Evolutionary conservation across 495 filamentous ascomycete genomes (phyloP), one percentile per base, ranked within the genome.

Genomic region (Aspergillus hancockii): DNA sequence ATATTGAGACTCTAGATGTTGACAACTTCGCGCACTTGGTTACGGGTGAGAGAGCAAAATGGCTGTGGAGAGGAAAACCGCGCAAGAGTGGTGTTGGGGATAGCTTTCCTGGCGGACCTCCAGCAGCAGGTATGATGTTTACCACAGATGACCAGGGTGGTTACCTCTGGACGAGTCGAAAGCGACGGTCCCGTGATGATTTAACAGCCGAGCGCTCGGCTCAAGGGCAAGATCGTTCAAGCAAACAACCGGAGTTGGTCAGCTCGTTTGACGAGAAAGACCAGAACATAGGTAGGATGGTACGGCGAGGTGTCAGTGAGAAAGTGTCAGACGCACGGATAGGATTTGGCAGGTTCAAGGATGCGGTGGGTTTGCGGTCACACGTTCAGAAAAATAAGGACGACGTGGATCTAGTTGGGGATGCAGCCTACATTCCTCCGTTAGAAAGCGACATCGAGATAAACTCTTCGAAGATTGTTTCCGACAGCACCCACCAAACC

Each of bases 1-100:
- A 94, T 59, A 84, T 98, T 34, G 94, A 98, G 73, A 97, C 91
- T 3, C 75, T 90, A 10, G 92, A 97, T 65, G 82, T 98, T 32
- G 92, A 95, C 57, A 88, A 81, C 38, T 94, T 98, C 61, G 80
- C 90, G 30, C 83, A 85, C 56, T 75, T 96, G 32, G 83, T 88
- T 0, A 86, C 83, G 54, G 94, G 94, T 30, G 88, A 90, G 67
- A 83, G 90, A 54, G 80, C 88, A 12, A 97, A 96, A 70, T 98
- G 90, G 88, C 79, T 98, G 10, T 98, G 95, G 95, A 81, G 88
- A 52, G 95, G 95, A 9, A 98, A 96, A 66, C 81, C 88, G 13
- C 85, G 82, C 53, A 90, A 90, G 68, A 81, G 79, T 55, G 79
- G 76, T 21, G 65, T 75, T 16, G 80, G 72, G 19, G 68, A 85